A percentile compares a stretch with the other conserved stretches of the same genome.
Evolutionary conservation across 2,329 filamentous ascomycete species (phyloP).

Genomic region (Pyrenochaeta sp.): DNA sequence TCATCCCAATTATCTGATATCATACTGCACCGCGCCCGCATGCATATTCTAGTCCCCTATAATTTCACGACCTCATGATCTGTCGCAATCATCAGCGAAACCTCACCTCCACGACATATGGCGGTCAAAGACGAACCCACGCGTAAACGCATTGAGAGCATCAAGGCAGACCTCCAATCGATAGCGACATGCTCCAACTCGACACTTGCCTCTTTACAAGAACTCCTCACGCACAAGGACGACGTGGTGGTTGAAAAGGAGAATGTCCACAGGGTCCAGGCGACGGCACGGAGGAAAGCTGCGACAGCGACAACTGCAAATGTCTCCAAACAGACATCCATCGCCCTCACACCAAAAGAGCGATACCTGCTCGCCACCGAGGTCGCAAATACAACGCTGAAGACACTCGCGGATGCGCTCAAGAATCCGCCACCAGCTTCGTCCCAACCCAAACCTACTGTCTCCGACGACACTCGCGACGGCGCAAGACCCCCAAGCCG

Average conservation of each 20-base stretch:
- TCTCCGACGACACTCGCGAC: conserved; percentile 36
- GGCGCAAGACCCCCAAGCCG: conserved; percentile 23
- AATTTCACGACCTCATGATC: conserved; percentile 31
- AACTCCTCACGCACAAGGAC: conserved; percentile 49
- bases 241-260: conserved; percentile 45
- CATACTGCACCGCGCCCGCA: conserved; percentile 16
- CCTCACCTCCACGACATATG: conserved; percentile 26
- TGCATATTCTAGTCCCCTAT: conserved; percentile 36
- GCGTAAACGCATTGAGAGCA: conserved; percentile 57
- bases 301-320: conserved; percentile 42
- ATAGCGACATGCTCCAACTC: conserved; percentile 58
- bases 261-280: conserved; percentile 40
- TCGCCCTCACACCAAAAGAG: conserved; percentile 62
- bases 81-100: conserved; percentile 1
- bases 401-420: conserved; percentile 70
- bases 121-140: conserved; percentile 33
- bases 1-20: conserved; percentile 11
- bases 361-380: conserved; percentile 74
- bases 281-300: conserved; percentile 34
- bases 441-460: conserved; percentile 26
- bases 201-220: conserved; percentile 56
- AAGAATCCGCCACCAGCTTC: conserved; percentile 54
- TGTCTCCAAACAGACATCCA: conserved; percentile 45
- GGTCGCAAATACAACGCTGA: conserved; percentile 74
- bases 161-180: conserved; percentile 57